Conservation (phyloP, 495 filamentous ascomycete genomes). For the Podospora fimiseda region DNA sequence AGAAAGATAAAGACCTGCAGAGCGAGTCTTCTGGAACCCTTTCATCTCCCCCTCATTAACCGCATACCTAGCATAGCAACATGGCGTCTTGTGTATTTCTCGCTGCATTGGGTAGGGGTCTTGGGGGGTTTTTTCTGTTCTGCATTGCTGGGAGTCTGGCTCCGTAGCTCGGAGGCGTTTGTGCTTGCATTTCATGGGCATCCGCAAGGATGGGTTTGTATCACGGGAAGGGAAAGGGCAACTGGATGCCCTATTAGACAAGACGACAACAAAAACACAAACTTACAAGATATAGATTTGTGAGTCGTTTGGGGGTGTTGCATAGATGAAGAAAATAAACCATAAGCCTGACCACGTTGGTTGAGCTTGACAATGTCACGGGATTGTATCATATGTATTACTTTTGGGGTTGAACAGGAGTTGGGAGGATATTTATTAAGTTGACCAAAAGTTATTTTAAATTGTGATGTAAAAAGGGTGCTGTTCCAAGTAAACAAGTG, state of each 20-base stretch:
- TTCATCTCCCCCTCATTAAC: conserved; percentile 39
- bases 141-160: conserved; percentile 12
- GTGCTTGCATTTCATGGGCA: neutral
- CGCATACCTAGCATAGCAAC: neutral
- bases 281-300: no score
- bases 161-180: neutral
- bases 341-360: no score
- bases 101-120: conserved; percentile 22
- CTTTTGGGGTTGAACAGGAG: no score
- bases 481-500: no score
- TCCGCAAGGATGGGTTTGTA: neutral
- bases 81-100: conserved; percentile 8
- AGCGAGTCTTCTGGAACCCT: conserved; percentile 46
- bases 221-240: neutral
- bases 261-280: no score
- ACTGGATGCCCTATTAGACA: no score
- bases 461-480: no score
- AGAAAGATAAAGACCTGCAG: conserved; percentile 38
- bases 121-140: conserved; percentile 10
- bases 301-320: neutral
- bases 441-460: no score
- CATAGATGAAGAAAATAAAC: neutral
- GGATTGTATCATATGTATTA: no score
- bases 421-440: no score
- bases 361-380: no score